Evolutionary conservation across 177 flowering plant genomes (phyloP), one percentile per base, ranked within the genome.

Genomic region (Vitis hybrid): DNA sequence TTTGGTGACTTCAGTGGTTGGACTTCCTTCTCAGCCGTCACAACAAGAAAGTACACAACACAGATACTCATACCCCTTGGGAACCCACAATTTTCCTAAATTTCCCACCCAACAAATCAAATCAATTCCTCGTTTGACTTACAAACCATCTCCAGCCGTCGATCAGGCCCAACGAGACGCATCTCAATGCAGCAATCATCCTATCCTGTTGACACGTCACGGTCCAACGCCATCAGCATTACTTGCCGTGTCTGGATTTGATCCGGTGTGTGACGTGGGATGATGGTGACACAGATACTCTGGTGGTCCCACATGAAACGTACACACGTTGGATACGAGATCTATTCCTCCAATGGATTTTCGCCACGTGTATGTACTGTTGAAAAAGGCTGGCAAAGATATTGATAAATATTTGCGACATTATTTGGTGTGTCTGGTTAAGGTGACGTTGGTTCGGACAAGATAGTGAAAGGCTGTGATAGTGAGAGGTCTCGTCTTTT

Each of bases 371-470:
- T 1, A 13, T 0, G 35, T 10, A 6, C 15, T 18, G 14, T 17
- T 50, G 40, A 5, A 62, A 14, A 72, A 60, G 19, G 56, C 52
- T 64, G 79, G 6, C 3, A 57, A 67, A 60, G 72, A 71, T 64
- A 59, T 68, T 76, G 70, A 32, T 12, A 67, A 71, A 67, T 8
- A 8, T 58, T 35, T 27, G n/a, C 2, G 21, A 57, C 74, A 72
- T 72, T 56, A 61, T 65, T 54, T 51, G 46, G 46, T 49, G 65
- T 69, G 70, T 77, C 72, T 14, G 72, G 67, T 68, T 72, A 68
- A 76, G 79, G 64, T 77, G 73, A 68, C 79, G 76, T 77, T 69
- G 51, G 76, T 35, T 65, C 66, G 57, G 75, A 68, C 70, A 49
- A 17, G 70, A 71, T 64, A 65, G 48, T 18, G 74, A 71, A 49